A percentile compares a stretch with the other conserved stretches of the same genome.
Evolutionary conservation across 2,329 filamentous ascomycete genomes (phyloP).

Genomic region (Eutypa lata): DNA sequence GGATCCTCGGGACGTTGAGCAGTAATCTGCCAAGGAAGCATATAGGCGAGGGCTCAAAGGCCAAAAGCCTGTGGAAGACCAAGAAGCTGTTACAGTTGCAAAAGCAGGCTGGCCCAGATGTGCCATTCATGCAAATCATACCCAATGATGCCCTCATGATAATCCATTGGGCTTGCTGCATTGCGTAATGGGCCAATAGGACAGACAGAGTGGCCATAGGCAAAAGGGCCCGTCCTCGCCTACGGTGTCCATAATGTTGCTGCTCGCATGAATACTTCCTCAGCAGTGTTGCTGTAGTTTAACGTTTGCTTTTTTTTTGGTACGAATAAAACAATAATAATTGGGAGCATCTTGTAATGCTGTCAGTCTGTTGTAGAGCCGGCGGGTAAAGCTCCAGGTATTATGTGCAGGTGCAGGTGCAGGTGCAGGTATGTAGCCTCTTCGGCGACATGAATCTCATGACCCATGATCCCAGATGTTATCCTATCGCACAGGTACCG

Average conservation of each 20-base stretch:
- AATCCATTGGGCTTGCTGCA: background rate
- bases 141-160: background rate
- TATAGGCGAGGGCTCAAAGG: background rate
- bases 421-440: no score
- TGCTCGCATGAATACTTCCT: background rate
- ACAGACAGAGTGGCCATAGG: background rate
- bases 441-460: no score
- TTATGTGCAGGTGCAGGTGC: no score
- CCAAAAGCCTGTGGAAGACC: background rate
- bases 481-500: background rate
- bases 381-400: background rate
- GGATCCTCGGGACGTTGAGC: slow-evolving; percentile 18
- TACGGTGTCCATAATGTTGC: background rate
- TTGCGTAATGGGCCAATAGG: background rate
- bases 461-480: no score
- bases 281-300: no score
- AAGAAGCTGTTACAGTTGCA: background rate
- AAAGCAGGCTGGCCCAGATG: background rate
- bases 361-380: background rate
- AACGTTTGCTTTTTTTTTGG: no score
- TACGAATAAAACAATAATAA: no score
- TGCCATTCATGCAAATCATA: background rate
- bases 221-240: background rate
- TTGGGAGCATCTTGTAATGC: background rate
- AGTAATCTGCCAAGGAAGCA: background rate